Base-by-base conservation (phyloP, 495 filamentous ascomycete genomes). In the Penicillium steckii region DNA sequence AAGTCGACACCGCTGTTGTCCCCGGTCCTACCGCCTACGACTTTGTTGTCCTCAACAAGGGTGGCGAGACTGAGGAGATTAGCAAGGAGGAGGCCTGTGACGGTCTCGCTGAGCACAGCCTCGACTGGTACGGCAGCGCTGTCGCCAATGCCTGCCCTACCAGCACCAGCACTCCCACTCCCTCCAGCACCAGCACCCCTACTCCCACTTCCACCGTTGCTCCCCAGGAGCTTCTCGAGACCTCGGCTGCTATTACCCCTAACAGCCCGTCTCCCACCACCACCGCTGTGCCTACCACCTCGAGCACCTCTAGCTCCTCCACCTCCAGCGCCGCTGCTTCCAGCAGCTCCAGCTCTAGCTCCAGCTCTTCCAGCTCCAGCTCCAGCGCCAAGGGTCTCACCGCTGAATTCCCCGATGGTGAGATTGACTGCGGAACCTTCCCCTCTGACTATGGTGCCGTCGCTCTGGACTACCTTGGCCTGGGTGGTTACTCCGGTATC, bases 391-490 rank as follows among this genome's bases (percentile, higher is more conserved):
- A 64, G 1, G 86, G 85, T 23, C 50, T 93, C 33, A 78, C 86
- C 60, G 65, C 71, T 6, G 75, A 85, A 4, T 97, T 97, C 80
- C 90, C 89, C 9, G 83, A 86, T 71, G 90, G 89, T 44, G 72
- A 85, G 57, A 48, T 92, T 26, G 71, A 78, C 55, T 98, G 94
- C 70, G 61, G 65, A 44, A 62, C 73, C 0, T 94, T 97, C 76
- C 95, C 95, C 21, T 85, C 84, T 9, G 76, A 83, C 0, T 97
- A 95, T 61, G 94, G 94, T 62, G 86, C 95, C 1, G 61, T 96
- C 18, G 33, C 80, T 47, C 71, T 95, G 19, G 59, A 77, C 38
- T 95, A 87, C 79, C 72, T 87, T 5, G 77, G 77, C 19, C 72
- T 88, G 12, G 80, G 76, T 46, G 91, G 91, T 51, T 98, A 85